Evolutionary conservation across 441 rosid genomes (phyloP).

Genomic region (Arabidopsis lyrata): DNA sequence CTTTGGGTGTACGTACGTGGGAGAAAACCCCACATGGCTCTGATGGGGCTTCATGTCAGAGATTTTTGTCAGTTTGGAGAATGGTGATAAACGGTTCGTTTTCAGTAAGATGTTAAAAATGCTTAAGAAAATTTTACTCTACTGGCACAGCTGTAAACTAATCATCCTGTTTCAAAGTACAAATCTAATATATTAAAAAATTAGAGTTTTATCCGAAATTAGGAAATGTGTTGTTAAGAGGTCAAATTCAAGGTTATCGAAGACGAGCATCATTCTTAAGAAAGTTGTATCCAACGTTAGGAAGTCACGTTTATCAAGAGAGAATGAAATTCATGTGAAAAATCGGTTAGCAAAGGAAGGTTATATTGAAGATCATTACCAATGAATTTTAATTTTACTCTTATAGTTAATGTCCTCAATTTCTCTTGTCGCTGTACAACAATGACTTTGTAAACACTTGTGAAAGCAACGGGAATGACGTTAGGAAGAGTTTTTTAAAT

Average conservation of each 20-base stretch:
- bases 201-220: background rate
- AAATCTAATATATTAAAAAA: background rate
- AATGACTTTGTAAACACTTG: background rate
- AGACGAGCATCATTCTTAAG: background rate
- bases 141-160: conserved; percentile 1
- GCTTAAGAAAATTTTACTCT: background rate
- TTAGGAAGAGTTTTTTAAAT: background rate
- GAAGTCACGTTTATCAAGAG: too few relatives aligned
- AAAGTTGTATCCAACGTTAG: too few relatives aligned
- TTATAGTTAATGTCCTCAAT: background rate
- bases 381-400: background rate
- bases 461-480: background rate
- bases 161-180: background rate
- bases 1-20: conserved; percentile 45
- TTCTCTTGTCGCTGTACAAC: background rate
- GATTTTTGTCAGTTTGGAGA: conserved; percentile 37
- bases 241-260: background rate
- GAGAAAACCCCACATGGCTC: conserved; percentile 37
- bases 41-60: conserved; percentile 44
- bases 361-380: background rate
- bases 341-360: background rate
- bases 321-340: too few relatives aligned
- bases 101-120: background rate
- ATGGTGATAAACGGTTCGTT: conserved; percentile 11
- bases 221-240: background rate